Evolutionary conservation across 208 protist species (phyloP), one percentile per base, ranked within the genome.

Genomic region (Spongospora subterranea): DNA sequence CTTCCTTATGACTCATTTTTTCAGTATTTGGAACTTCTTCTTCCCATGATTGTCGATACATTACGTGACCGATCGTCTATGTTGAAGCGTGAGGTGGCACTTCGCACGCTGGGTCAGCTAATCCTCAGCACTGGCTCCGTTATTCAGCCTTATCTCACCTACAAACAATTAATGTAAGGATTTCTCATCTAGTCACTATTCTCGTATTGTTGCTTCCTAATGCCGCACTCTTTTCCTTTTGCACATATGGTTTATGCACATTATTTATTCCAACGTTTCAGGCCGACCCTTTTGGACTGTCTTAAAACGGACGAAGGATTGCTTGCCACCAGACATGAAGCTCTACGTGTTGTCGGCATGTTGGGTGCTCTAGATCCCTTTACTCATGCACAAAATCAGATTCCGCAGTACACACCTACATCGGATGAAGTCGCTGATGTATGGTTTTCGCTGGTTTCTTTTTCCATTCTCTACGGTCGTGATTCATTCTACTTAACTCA

Each of bases 301-400:
- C 91, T 98, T 6, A 94, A 96, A 64, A 92, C 64, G 24, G 96
- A 97, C 89, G 77, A 93, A 65, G 88, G n/a, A 17, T 91, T n/a
- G 35, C n/a, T 64, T 11, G 64, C 82, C 1, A 95, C 96, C 0
- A 91, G 96, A 38, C 82, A 71, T 39, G 97, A 98, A 88, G 90
- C 96, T 13, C 92, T 98, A 0, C 95, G 96, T 88, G 94, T 96
- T 1, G 54, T 98, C 0, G 97, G 97, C 91, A 97, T 97, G 45
- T 39, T 98, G 0, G 97, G 97, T 45, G 97, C 97, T 0, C 89
- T 97, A 0, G 97, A 98, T 92, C 97, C 97, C 29, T 96, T 82
- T 35, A 6, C 6, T 6, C 11, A 45, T 20, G 6, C n/a, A 39
- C 71, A 82, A n/a, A 45, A 40, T 39, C 6, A 82, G 6, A 82